Evolutionary conservation across 2,329 filamentous ascomycete species (phyloP), one percentile per base, ranked within the genome.

Genomic region (Leptographium radiaticola): DNA sequence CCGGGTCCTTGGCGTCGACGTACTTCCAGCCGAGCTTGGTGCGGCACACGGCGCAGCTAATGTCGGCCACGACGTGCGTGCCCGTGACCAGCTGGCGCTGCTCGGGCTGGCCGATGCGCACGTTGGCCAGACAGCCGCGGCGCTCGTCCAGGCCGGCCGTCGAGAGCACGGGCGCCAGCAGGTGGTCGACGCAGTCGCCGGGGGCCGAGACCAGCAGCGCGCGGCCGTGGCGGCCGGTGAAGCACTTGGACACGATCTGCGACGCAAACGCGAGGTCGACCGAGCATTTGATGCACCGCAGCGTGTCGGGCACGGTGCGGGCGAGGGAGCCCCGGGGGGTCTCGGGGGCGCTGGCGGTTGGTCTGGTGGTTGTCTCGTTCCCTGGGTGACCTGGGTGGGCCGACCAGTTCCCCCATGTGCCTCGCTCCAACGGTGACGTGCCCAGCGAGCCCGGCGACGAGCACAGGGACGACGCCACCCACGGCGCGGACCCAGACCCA

Each of bases 21-120:
- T 86, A 86, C 65, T 84, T 84, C 82, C 82, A 86, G 18, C 82
- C 82, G 10, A 86, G 63, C 60, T 77, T 77, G 51, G 68, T 70
- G 31, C 68, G 67, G 65, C 82, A 86, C 31, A 75, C 68, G 11
- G 64, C 63, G 62, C 82, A 86, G 48, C 65, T 71, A 49, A 84
- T 81, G 65, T 85, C 81, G 4, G 81, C 78, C 8, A 86, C 81
- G 7, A 79, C 72, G 65, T 85, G 82, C 62, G 73, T 71, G 3
- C 82, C 82, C 1, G 82, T 85, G 13, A 78, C 75, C 7, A 86
- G 71, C 58, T 77, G 73, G 33, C 82, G 70, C 53, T 71, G 74
- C 63, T 81, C 79, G 7, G 70, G 67, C 45, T 69, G 71, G 11
- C 79, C 80, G 39, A 81, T 63, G 44, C 70, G 71, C 53, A 83